A percentile compares a stretch with the other conserved stretches of the same genome.
Evolutionary conservation across 345 rosid genomes (phyloP).

Genomic region (Corchorus olitorius): DNA sequence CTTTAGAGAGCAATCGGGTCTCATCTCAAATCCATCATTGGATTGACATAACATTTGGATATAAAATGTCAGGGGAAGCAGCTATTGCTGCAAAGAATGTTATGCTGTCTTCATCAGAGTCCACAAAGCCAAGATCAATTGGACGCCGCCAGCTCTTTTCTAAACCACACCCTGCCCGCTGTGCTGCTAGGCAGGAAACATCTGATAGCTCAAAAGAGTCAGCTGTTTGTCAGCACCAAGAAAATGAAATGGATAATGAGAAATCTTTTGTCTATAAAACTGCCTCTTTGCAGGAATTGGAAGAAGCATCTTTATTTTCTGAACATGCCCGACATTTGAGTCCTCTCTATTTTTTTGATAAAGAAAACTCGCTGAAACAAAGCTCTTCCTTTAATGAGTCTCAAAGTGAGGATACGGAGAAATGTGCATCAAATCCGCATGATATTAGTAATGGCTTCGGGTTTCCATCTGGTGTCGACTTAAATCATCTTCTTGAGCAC

Average conservation of each 20-base stretch:
- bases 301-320: constrained; percentile 76
- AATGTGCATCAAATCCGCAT: constrained; percentile 33
- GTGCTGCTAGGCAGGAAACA: constrained; percentile 36
- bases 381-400: constrained; percentile 36
- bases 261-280: constrained; percentile 50
- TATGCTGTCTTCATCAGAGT: constrained; percentile 84
- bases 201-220: constrained; percentile 28
- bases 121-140: constrained; percentile 61
- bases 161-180: constrained; percentile 74
- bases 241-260: constrained; percentile 40
- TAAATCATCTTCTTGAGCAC: constrained; percentile 69
- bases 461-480: constrained; percentile 46
- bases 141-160: constrained; percentile 91
- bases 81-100: constrained; percentile 92
- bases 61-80: constrained; percentile 88
- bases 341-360: constrained; percentile 52
- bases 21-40: constrained; percentile 79
- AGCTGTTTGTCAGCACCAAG: constrained; percentile 36
- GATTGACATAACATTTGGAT: constrained; percentile 92
- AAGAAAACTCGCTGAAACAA: constrained; percentile 25
- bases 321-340: constrained; percentile 66
- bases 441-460: constrained; percentile 34
- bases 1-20: constrained; percentile 77
- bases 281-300: constrained; percentile 60
- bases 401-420: constrained; percentile 31